Base-by-base conservation (phyloP, 2,329 filamentous ascomycete genomes). In the Arthrobotrys sphaeroides region DNA sequence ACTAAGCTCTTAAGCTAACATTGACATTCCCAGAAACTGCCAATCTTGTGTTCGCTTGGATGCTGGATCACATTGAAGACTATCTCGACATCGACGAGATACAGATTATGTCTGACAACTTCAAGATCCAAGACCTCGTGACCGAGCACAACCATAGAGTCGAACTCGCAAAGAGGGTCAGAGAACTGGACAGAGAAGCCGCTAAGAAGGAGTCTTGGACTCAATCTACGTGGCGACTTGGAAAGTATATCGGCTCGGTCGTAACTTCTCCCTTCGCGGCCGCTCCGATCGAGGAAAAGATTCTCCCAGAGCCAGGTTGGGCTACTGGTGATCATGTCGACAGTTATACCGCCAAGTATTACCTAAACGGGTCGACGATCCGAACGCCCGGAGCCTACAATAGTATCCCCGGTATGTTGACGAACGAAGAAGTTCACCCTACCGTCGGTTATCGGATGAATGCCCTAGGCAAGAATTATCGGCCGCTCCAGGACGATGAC, bases 31-130 rank as follows among this genome's bases (percentile, higher is more conserved):
- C n/a, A 65, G 77, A 79, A 10, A 79, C 81, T 12, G 79, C 82
- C 6, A 81, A 83, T 55, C 81, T 83, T 12, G 81, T 81, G 2
- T 77, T 83, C 7, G 82, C 81, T 0, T 84, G 82, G 83, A 83
- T 83, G 83, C 82, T 84, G 53, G 78, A 77, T 13, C 69, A 64
- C 5, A 74, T 79, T 36, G 36, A 77, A 12, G 68, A 77, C 13
- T 73, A 79, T 31, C 51, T 68, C 1, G 26, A 38, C 38, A 59
- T 68, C 38, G 24, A 59, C 24, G 5, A 31, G 10, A 18, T 5
- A 13, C 40, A 22, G 20, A 55, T 53, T n/a, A 2, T 28, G 9
- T 26, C 18, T 9, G 60, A 65, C 9, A 45, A 47, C 28, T 10
- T 2, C 36, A 40, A 68, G 42, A 12, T 49, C 64, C 38, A 67